Evolutionary conservation across 1,284 basidiomycete genomes (phyloP), one percentile per base, ranked within the genome.

Genomic region (Leucoagaricus sp.): DNA sequence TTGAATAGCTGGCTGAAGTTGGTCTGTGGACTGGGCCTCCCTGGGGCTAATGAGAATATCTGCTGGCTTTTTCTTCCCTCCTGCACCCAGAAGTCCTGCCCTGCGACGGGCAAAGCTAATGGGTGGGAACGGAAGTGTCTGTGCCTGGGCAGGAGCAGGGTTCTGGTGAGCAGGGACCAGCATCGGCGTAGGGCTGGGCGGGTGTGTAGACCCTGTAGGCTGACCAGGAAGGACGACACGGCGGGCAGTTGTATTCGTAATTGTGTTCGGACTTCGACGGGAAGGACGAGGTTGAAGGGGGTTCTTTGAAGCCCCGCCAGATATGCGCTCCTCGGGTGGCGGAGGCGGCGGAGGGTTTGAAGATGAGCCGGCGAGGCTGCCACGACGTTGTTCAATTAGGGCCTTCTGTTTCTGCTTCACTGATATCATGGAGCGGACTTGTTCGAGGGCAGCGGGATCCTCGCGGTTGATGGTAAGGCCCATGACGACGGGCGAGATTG

Each of bases 51-150:
- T 89, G 61, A 89, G 66, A 58, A 90, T 86, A 66, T 91, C 89
- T 2, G 89, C 88, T 0, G 88, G 88, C 67, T 89, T 91, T 70
- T 76, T 85, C 71, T 83, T 86, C 29, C 53, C 44, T 13, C 28
- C 52, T 26, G 72, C 75, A 15, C 83, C 85, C 0, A 84, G 61
- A 59, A 83, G 81, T 31, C 79, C 82, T 6, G 87, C 85, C 44
- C 87, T 82, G 50, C 88, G 85, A 34, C 81, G 79, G 17, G 86
- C 85, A 69, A 91, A 90, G 69, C 86, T 89, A 67, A 86, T 89
- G 19, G 87, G 81, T 7, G 85, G 86, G 2, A 86, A 80, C 0
- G 86, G 83, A 5, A 89, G 72, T 48, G 69, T 69, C 64, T 77
- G 72, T 48, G 69, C 69, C 64, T 77, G 67, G n/a, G 71, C 52